Base-by-base conservation (phyloP, 2,329 filamentous ascomycete species). In the Colletotrichum sansevieriae region DNA sequence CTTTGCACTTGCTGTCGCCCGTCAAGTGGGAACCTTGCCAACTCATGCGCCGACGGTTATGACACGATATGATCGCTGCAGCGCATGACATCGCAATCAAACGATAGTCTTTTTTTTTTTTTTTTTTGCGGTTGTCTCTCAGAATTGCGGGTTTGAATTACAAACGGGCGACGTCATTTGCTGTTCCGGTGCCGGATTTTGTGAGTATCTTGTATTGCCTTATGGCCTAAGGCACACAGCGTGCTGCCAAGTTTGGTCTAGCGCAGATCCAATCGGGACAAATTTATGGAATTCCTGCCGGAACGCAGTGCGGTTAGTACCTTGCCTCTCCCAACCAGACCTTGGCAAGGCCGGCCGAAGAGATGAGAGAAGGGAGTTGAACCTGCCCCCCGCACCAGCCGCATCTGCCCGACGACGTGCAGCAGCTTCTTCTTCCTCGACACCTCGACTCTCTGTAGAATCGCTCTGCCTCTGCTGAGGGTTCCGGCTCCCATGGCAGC, bases 381-480 rank as follows among this genome's bases (percentile, higher is more conserved):
- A 39, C 46, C 44, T 33, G 29, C 68, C 35, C 71, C 70, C 70
- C 69, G 29, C 65, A 71, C 47, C 70, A 72, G 60, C 47, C 68
- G 37, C 71, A 72, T 47, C 43, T 52, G 51, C 60, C 65, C 65
- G 59, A 64, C 64, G 59, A 52, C 64, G 59, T 65, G 62, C 62
- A 68, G 65, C 62, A 59, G 51, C 56, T 57, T 67, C 43, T 64
- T 60, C 56, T 57, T 67, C 43, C 62, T 66, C 55, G 55, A 60
- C 54, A 55, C 51, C 55, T 55, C 44, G 47, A 37, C 29, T 37
- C 43, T 47, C 43, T 41, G n/a, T 22, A 13, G 37, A 25, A 33
- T n/a, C 20, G 35, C 33, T 55, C 18, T 37, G 20, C 52, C 20
- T 5, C 9, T 10, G 25, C n/a, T 11, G 20, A 55, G 12, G 10